phyloP scores from a whole-genome alignment of 768 basidiomycete species.

The Leccinum rimulosum region DNA sequence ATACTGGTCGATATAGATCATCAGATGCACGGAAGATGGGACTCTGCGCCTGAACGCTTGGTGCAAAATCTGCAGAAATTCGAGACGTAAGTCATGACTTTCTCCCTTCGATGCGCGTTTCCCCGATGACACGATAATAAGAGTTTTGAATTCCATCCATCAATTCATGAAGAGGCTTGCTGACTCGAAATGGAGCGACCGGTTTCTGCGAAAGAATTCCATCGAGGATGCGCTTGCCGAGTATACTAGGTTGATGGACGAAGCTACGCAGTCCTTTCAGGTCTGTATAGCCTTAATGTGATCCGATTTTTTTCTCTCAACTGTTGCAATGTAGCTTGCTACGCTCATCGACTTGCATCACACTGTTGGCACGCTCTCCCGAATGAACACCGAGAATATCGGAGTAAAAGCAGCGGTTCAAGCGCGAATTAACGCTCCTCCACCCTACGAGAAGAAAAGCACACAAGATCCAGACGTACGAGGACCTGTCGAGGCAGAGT shows the following conservation, averaged over 20 bases:
- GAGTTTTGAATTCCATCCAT: constrained; percentile 38
- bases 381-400: neutral
- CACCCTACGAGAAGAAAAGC: constrained; percentile 20
- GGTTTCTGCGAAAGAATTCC: constrained; percentile 38
- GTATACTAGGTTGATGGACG: constrained; percentile 37
- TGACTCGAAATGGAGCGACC: constrained; percentile 40
- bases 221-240: constrained; percentile 40
- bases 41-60: constrained; percentile 40
- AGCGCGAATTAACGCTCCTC: constrained; percentile 8
- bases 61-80: constrained; percentile 41
- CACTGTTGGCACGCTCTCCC: constrained; percentile 29
- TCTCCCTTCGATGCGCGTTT: neutral
- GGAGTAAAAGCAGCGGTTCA: neutral
- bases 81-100: constrained; percentile 33
- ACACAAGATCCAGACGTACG: neutral
- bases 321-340: constrained; percentile 35
- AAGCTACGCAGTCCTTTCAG: constrained; percentile 48
- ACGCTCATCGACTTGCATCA: constrained; percentile 48
- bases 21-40: constrained; percentile 45
- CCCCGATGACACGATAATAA: constrained; percentile 14
- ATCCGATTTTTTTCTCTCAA: neutral
- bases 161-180: constrained; percentile 40
- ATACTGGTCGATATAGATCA: constrained; percentile 43
- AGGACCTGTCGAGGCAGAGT: neutral
- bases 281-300: constrained; percentile 17